Base-by-base conservation (phyloP, 2,329 filamentous ascomycete species). In the Pseudocercospora musae region DNA sequence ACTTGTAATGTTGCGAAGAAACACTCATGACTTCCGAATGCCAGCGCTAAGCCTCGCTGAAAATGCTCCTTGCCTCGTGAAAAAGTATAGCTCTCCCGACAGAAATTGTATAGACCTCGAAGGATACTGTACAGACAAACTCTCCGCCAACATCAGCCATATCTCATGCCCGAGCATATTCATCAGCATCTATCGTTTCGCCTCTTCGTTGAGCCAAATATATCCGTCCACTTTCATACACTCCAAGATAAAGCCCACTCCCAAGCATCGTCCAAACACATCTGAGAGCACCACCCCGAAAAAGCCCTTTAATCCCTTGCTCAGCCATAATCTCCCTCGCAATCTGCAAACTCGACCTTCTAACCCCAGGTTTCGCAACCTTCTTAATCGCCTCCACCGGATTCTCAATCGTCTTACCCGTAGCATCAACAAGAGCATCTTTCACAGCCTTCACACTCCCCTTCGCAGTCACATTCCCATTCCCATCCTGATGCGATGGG, bases 241-340 rank as follows among this genome's bases (percentile, higher is more conserved):
- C 89, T 23, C 91, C 91, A 46, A 96, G 78, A 80, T 96, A 96
- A 60, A 96, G 78, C 3, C 92, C 92, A 73, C 89, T 89, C 0
- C 92, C 91, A 4, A 96, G 67, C 58, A 91, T 88, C 13, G 92
- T 95, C 92, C 92, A 96, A 1, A 84, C 84, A 8, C 84, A 87
- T 63, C 93, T 84, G 68, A 96, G 78, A 33, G 84, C 78, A 2
- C 87, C 91, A 6, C 93, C 93, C 33, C 89, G 82, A 75, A 95
- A 96, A 40, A 96, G 76, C 0, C 92, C 92, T 62, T 79, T 85
- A 1, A 91, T 67, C 1, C 92, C 93, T 67, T 87, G 84, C 64
- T 90, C 85, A 0, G 75, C 76, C 59, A 89, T 80, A 13, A 96
- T 84, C 66, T 89, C 82, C 66, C 79, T 82, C 4, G 87, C 86